These are phyloP conservation scores for Penicillium sclerotigenum DNA, from an alignment of 2,329 filamentous ascomycete species.

Conservation along the genomic window DNA sequence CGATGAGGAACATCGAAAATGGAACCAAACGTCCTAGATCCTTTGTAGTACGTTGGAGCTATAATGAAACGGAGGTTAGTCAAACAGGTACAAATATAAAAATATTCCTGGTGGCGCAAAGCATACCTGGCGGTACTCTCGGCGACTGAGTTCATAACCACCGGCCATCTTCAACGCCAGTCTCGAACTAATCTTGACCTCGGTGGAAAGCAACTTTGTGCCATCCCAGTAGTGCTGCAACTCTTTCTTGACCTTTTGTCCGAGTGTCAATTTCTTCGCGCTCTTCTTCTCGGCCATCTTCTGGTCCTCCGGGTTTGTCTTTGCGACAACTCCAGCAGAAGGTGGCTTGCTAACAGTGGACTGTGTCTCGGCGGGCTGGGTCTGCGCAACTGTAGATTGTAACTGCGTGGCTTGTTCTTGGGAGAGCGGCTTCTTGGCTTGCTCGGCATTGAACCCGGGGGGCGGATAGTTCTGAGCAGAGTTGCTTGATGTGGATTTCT, in stretches of 20 bases:
- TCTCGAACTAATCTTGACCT: slow-evolving; percentile 87
- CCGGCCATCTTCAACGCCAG: slow-evolving; percentile 96
- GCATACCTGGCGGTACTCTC: slow-evolving; percentile 78
- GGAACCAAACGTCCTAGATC: slow-evolving; percentile 90
- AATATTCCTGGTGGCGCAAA: not conserved
- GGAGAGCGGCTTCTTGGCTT: slow-evolving; percentile 79
- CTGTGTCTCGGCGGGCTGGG: slow-evolving; percentile 7
- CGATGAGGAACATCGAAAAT: slow-evolving; percentile 95
- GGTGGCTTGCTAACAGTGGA: slow-evolving; percentile 47
- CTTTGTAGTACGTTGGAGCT: slow-evolving; percentile 85
- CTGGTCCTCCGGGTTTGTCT: slow-evolving; percentile 52
- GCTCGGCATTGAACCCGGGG: slow-evolving; percentile 84
- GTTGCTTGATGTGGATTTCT: slow-evolving; percentile 49
- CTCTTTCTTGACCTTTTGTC: slow-evolving; percentile 94
- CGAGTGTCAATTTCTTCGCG: slow-evolving; percentile 80
- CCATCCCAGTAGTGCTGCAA: slow-evolving; percentile 96
- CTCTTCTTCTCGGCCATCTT: slow-evolving; percentile 65
- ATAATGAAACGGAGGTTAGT: slow-evolving; percentile 15
- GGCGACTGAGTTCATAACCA: slow-evolving; percentile 90
- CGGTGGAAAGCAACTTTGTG: slow-evolving; percentile 86
- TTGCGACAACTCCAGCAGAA: slow-evolving; percentile 62
- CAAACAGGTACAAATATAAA: not conserved
- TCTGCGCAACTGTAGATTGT: slow-evolving; percentile 5
- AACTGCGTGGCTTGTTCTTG: slow-evolving; percentile 48
- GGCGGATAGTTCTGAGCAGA: slow-evolving; percentile 63